Conservation (phyloP, 106 monocot species). For the Acorus calamus region DNA sequence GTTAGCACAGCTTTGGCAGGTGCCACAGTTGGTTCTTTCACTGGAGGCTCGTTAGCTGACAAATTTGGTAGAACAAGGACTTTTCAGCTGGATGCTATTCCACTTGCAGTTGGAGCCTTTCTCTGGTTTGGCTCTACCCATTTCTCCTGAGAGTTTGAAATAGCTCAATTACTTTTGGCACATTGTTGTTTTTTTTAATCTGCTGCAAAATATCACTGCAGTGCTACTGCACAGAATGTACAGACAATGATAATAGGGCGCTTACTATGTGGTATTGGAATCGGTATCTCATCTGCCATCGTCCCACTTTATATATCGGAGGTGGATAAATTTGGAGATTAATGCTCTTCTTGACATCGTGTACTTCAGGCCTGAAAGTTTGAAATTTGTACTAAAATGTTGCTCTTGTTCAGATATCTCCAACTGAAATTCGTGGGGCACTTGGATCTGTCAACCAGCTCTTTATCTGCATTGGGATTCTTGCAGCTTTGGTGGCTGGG, state of each 20-base stretch:
- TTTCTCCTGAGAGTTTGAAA: not conserved
- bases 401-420: conserved; percentile 58
- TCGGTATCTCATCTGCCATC: conserved; percentile 92
- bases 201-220: conserved; percentile 19
- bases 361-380: no score
- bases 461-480: conserved; percentile 96
- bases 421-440: conserved; percentile 93
- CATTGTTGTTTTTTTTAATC: conserved; percentile 4
- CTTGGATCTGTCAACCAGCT: conserved; percentile 96
- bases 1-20: conserved; percentile 66
- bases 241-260: conserved; percentile 88
- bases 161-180: not conserved
- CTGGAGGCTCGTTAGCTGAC: conserved; percentile 69
- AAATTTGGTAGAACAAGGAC: conserved; percentile 71
- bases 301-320: conserved; percentile 98
- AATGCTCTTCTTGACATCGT: not conserved
- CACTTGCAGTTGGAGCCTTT: conserved; percentile 57
- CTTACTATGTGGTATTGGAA: conserved; percentile 89
- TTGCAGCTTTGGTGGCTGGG: conserved; percentile 84
- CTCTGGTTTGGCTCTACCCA: conserved; percentile 29
- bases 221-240: conserved; percentile 81
- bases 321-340: conserved; percentile 29
- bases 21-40: conserved; percentile 68
- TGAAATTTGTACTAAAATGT: conserved; percentile 1
- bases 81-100: conserved; percentile 64